Evolutionary conservation across 768 basidiomycete species (phyloP).

Genomic region (Filobasidium wieringae): DNA sequence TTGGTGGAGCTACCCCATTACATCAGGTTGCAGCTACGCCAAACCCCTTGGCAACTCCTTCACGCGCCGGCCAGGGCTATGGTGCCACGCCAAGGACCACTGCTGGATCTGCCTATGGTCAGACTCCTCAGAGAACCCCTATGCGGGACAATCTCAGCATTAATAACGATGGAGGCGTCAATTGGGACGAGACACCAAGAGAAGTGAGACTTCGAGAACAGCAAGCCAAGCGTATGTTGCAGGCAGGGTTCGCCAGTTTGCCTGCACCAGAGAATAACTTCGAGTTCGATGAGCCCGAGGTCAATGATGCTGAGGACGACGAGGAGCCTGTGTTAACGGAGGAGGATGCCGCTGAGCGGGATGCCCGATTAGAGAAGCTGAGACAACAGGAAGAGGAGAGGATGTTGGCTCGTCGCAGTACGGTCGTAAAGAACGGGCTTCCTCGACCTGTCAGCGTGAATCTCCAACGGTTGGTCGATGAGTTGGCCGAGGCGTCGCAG

Average conservation of each 20-base stretch:
- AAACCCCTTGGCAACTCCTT: slow-evolving; percentile 84
- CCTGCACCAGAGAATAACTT: slow-evolving; percentile 96
- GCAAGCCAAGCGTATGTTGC: slow-evolving; percentile 62
- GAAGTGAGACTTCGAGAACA: slow-evolving; percentile 55
- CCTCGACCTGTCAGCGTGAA: slow-evolving; percentile 81
- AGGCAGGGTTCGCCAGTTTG: slow-evolving; percentile 66
- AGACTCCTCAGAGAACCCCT: slow-evolving; percentile 86
- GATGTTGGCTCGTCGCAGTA: slow-evolving; percentile 68
- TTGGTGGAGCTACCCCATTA: slow-evolving; percentile 87
- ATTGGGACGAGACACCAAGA: slow-evolving; percentile 59
- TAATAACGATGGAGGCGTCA: slow-evolving; percentile 55
- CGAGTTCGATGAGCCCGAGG: slow-evolving; percentile 81
- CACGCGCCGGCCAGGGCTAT: slow-evolving; percentile 46
- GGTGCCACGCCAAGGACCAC: slow-evolving; percentile 47
- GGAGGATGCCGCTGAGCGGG: slow-evolving; percentile 88
- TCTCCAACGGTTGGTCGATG: slow-evolving; percentile 50
- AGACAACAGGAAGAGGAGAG: slow-evolving; percentile 67
- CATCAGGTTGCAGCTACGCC: slow-evolving; percentile 85
- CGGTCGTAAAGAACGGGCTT: slow-evolving; percentile 64
- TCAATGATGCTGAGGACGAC: slow-evolving; percentile 52
- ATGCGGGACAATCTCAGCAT: slow-evolving; percentile 82
- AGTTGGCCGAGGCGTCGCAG: slow-evolving; percentile 41
- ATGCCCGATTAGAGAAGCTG: slow-evolving; percentile 55
- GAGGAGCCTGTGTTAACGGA: slow-evolving; percentile 44
- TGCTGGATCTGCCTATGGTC: slow-evolving; percentile 41